Percentiles rank a stretch among this genome's conserved stretches.
Evolutionary conservation across 139 green algal species (phyloP).

Genomic region (Volvox reticuliferus): DNA sequence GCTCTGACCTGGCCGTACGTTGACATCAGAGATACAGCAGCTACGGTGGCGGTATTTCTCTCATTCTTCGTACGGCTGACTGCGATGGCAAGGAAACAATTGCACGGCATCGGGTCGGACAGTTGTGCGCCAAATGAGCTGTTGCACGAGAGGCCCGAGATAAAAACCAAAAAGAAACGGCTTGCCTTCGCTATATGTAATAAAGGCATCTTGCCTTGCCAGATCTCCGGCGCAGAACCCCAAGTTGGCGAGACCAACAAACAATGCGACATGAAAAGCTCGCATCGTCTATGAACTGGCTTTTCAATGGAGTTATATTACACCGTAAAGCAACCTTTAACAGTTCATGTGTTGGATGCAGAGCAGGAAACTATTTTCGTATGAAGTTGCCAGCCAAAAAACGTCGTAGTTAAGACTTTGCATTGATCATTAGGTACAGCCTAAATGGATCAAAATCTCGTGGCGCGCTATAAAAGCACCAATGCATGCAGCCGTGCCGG

Average conservation of each 20-base stretch:
- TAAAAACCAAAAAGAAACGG: neutral
- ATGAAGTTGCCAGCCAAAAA: too few species aligned
- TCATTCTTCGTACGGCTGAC: neutral
- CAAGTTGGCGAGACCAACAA: neutral
- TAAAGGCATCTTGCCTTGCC: slow-evolving; percentile 16
- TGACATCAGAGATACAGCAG: slow-evolving; percentile 14
- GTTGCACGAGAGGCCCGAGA: too few species aligned
- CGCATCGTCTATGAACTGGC: neutral
- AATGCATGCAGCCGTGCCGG: too few species aligned
- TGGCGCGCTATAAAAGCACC: neutral
- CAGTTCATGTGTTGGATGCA: too few species aligned
- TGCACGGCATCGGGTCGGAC: neutral
- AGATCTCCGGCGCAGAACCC: neutral
- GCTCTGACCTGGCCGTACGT: slow-evolving; percentile 26
- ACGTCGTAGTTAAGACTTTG: neutral
- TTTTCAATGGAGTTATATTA: neutral
- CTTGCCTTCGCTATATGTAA: slow-evolving; percentile 34
- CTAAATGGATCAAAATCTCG: neutral
- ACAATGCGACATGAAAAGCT: neutral
- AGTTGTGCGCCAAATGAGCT: too few species aligned
- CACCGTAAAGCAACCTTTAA: neutral
- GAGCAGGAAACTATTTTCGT: too few species aligned
- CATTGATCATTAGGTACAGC: neutral
- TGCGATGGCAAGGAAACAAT: neutral
- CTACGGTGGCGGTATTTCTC: neutral